phyloP scores from a whole-genome alignment of 78 protist species.

The Guillardia theta region DNA sequence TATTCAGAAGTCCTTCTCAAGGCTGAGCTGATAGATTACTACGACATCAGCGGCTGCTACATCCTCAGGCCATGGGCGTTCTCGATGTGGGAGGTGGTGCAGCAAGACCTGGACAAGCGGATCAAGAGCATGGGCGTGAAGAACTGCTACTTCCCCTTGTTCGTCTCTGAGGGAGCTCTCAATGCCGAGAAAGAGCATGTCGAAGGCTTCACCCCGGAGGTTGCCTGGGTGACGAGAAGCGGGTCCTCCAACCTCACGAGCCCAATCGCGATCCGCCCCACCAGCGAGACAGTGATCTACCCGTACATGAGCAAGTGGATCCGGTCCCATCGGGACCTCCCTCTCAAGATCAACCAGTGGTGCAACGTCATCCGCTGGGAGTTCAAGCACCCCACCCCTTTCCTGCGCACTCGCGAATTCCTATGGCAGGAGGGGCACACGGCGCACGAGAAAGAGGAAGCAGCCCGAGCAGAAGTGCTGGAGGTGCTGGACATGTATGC shows the following conservation, averaged over 20 bases:
- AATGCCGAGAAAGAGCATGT: constrained; percentile 77
- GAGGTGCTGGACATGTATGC: constrained; percentile 85
- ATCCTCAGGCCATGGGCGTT: constrained; percentile 51
- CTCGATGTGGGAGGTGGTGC: constrained; percentile 11
- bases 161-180: constrained; percentile 77
- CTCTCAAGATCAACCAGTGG: constrained; percentile 75
- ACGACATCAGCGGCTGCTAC: constrained; percentile 49
- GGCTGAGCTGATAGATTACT: constrained; percentile 38
- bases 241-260: constrained; percentile 63
- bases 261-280: constrained; percentile 77
- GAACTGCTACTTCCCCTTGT: constrained; percentile 95
- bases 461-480: constrained; percentile 68
- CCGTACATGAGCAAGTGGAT: constrained; percentile 92
- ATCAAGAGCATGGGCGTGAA: constrained; percentile 73
- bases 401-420: constrained; percentile 96
- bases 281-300: constrained; percentile 97
- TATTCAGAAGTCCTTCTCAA: constrained; percentile 39
- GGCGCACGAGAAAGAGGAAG: constrained; percentile 81
- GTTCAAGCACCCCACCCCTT: constrained; percentile 96
- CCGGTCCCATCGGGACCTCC: constrained; percentile 94
- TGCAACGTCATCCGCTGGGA: constrained; percentile 98
- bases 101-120: background rate
- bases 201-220: constrained; percentile 92
- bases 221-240: constrained; percentile 96
- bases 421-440: constrained; percentile 99